Conservation (phyloP, 1,284 basidiomycete genomes). For the Ceratobasidium sp. region DNA sequence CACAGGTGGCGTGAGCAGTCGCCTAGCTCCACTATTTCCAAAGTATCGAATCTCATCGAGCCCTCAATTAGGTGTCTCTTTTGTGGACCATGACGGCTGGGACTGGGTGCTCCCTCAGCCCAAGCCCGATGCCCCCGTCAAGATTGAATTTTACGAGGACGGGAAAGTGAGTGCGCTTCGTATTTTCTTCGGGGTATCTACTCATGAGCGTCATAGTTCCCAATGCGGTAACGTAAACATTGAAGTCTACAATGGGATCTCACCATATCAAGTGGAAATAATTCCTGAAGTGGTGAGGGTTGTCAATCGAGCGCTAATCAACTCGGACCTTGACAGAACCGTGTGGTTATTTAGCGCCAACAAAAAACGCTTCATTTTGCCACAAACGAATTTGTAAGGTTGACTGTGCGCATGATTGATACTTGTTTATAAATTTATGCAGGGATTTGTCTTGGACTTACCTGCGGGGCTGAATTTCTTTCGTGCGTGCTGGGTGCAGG, state of each 20-base stretch:
- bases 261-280: constrained; percentile 16
- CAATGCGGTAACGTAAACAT: constrained; percentile 7
- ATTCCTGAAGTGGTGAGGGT: constrained; percentile 13
- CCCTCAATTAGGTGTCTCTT: not conserved
- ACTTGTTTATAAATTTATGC: not conserved
- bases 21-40: not conserved
- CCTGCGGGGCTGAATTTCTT: constrained; percentile 13
- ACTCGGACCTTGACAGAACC: not conserved
- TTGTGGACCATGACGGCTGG: constrained; percentile 7
- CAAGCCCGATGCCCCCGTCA: not conserved
- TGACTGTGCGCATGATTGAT: not conserved
- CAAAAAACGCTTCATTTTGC: constrained; percentile 27
- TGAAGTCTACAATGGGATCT: constrained; percentile 1
- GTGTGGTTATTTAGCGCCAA: not conserved
- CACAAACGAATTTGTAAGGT: constrained; percentile 17
- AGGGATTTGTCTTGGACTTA: constrained; percentile 10
- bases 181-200: too few species aligned
- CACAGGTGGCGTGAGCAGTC: constrained; percentile 5
- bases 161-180: not conserved
- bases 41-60: not conserved
- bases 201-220: not conserved
- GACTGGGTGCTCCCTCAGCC: not conserved
- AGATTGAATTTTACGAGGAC: constrained; percentile 5
- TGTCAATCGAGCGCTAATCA: not conserved
- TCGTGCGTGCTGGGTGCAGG: not conserved